Evolutionary conservation across 208 protist species (phyloP), one percentile per base, ranked within the genome.

Genomic region (Trypanosoma brucei): DNA sequence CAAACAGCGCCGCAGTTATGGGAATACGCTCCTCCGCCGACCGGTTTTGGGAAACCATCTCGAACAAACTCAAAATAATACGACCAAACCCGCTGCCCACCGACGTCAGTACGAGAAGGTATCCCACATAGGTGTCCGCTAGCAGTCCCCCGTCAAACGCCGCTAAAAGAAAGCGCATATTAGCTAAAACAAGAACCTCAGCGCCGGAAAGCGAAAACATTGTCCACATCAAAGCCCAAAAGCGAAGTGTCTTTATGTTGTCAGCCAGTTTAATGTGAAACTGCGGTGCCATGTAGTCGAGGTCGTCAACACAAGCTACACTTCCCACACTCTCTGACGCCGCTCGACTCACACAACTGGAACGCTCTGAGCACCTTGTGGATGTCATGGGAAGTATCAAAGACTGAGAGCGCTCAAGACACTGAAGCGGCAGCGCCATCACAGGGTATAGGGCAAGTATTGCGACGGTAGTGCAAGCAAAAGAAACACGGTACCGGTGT

Each of bases 381-480:
- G 37, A 38, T 36, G 3, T 50, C 3, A 7, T 45, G 5, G 39
- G 8, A 22, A 52, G 22, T 7, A 40, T 6, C 40, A 57, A 57
- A 36, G n/a, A 8, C 13, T 33, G 6, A 3, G 9, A 52, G 5
- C 34, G 39, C 3, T 87, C 81, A 33, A 92, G 59, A 68, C 75
- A 87, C 0, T 66, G 72, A 11, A 83, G 46, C 4, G 82, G 86
- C 30, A 87, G 51, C 13, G 82, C 80, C 59, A 89, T 84, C 54
- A 81, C 34, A 8, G 45, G 46, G 54, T 81, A 83, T 11, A 65
- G 31, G 8, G 58, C 53, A 54, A 88, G 49, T 6, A 84, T 13
- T 4, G 33, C 62, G 6, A 86, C 51, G 1, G 83, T 77, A 53
- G 70, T 54, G 14, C 73, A 22, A 0, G 80, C 86, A 65, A 89